Percentiles rank a stretch among this genome's conserved stretches.
phyloP scores from a whole-genome alignment of 2,329 filamentous ascomycete species.

The Cladophialophora immunda region DNA sequence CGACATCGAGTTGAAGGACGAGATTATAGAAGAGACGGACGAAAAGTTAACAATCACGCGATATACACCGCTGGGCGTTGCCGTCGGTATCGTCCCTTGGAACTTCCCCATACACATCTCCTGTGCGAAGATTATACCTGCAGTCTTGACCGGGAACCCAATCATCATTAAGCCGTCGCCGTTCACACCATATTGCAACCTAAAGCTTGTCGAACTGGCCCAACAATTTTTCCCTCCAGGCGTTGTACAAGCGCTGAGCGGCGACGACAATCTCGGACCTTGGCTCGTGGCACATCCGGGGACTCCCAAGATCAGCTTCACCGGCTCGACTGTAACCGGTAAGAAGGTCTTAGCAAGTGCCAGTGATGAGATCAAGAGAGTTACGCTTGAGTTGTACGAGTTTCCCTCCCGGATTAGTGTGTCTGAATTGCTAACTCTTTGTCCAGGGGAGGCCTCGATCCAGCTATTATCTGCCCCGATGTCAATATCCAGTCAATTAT shows the following conservation, averaged over 20 bases:
- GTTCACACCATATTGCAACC: slow-evolving; percentile 5
- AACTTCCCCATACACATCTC: not conserved
- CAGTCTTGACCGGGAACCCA: not conserved
- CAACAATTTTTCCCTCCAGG: slow-evolving; percentile 7
- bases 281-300: not conserved
- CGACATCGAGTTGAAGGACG: not conserved
- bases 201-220: not conserved
- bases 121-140: not conserved
- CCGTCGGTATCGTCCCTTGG: slow-evolving; percentile 4
- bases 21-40: not conserved
- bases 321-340: slow-evolving; percentile 66
- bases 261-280: slow-evolving; percentile 6
- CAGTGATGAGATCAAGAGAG: slow-evolving; percentile 45
- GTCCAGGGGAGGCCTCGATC: not conserved
- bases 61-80: not conserved
- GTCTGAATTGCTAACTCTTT: not conserved
- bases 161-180: slow-evolving; percentile 6
- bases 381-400: slow-evolving; percentile 1
- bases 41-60: not conserved
- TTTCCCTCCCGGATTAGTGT: not conserved
- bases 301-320: slow-evolving; percentile 69
- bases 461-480: not conserved
- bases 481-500: not conserved
- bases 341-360: slow-evolving; percentile 66
- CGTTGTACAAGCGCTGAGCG: slow-evolving; percentile 2